A percentile compares a stretch with the other conserved stretches of the same genome.
Evolutionary conservation across 2,329 filamentous ascomycete genomes (phyloP).

Genomic region (Fusarium coicis): DNA sequence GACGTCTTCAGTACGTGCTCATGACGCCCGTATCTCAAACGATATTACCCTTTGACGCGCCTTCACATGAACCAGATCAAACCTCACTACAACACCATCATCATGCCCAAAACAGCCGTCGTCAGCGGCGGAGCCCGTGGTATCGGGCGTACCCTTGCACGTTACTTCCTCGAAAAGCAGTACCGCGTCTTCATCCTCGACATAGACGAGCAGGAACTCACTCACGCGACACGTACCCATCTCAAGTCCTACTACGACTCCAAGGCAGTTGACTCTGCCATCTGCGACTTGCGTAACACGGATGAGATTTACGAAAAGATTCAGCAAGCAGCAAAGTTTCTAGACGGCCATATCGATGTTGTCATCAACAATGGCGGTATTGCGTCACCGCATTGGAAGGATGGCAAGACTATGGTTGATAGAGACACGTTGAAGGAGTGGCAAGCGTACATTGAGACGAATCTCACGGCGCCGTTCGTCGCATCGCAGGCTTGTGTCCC

Average conservation of each 20-base stretch:
- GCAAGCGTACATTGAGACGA: conserved; percentile 8
- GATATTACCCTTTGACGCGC: neutral
- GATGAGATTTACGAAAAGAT: conserved; percentile 3
- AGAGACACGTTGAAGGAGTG: neutral
- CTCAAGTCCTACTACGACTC: conserved; percentile 10
- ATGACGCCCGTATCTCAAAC: neutral
- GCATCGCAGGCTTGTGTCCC: conserved; percentile 13
- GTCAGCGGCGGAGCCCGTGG: conserved; percentile 14
- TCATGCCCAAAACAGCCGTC: neutral
- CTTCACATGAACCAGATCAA: accelerated
- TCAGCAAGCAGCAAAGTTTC: conserved; percentile 10
- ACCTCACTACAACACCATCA: neutral
- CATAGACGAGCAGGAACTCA: conserved; percentile 11
- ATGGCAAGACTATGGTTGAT: conserved; percentile 12
- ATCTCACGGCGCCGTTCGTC: conserved; percentile 6
- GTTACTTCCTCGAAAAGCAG: conserved; percentile 9
- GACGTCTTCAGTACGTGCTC: conserved; percentile 4
- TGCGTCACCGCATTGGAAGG: conserved; percentile 13
- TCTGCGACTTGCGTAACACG: neutral
- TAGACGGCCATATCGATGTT: neutral
- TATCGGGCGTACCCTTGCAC: conserved; percentile 1
- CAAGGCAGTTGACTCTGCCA: neutral
- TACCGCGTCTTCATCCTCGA: conserved; percentile 14
- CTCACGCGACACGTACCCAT: neutral
- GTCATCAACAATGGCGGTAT: conserved; percentile 21